These are phyloP conservation scores for Phoenix dactylifera DNA, from an alignment of 176 grass and related monocot species.

Conservation along the genomic window DNA sequence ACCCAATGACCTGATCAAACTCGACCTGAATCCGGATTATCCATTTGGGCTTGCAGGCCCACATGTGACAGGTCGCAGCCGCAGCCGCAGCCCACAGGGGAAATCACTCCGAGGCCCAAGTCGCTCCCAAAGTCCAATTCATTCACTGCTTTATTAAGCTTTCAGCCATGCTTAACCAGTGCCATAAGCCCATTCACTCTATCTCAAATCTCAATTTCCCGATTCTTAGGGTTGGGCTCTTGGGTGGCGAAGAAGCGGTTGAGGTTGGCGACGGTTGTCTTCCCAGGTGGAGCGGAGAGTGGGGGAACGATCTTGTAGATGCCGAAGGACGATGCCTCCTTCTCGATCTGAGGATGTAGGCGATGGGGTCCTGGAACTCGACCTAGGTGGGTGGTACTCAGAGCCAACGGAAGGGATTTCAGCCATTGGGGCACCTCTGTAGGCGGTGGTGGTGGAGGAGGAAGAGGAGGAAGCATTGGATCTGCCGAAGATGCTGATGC, in stretches of 20 bases:
- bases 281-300: constrained; percentile 43
- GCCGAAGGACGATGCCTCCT: constrained; percentile 51
- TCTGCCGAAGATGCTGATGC: too few relatives aligned
- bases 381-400: constrained; percentile 67
- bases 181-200: too few relatives aligned
- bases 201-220: too few relatives aligned
- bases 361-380: constrained; percentile 83
- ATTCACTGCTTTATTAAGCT: too few relatives aligned
- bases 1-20: too few relatives aligned
- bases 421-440: constrained; percentile 59
- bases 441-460: neutral
- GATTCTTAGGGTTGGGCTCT: constrained; percentile 15
- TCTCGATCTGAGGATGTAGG: constrained; percentile 81
- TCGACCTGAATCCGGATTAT: too few relatives aligned
- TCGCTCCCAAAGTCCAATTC: too few relatives aligned
- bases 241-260: constrained; percentile 80
- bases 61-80: too few relatives aligned
- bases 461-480: neutral
- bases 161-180: too few relatives aligned
- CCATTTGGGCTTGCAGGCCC: too few relatives aligned
- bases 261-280: constrained; percentile 59
- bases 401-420: constrained; percentile 60
- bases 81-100: too few relatives aligned
- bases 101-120: too few relatives aligned
- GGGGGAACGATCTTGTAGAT: constrained; percentile 90